Evolutionary conservation across 75 land plant species (phyloP).

Genomic region (Azolla pinnata): DNA sequence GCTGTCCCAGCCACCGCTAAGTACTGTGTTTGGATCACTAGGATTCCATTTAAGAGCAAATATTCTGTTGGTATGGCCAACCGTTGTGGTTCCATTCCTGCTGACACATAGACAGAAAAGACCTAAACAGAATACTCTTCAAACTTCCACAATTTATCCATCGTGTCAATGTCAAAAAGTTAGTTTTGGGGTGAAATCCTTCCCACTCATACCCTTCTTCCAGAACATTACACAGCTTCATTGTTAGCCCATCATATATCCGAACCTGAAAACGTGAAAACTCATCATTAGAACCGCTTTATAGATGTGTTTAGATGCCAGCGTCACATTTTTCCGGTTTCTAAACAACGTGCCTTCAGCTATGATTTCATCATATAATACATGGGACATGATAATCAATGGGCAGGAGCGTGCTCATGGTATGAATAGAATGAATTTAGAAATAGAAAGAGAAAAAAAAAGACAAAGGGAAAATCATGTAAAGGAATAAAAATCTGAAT

Average conservation of each 20-base stretch:
- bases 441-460: no score
- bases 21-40: slow-evolving; percentile 7
- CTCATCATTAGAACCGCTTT: neutral
- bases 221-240: slow-evolving; percentile 7
- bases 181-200: neutral
- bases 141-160: neutral
- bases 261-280: slow-evolving; percentile 13
- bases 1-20: slow-evolving; percentile 37
- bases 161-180: no score
- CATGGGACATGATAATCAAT: no score
- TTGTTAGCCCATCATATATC: slow-evolving; percentile 25
- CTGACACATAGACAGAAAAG: neutral
- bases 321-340: neutral
- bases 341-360: neutral
- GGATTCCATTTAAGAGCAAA: slow-evolving; percentile 33
- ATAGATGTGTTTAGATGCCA: neutral
- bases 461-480: no score
- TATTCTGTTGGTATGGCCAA: slow-evolving; percentile 26
- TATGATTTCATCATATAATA: no score
- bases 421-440: no score
- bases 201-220: slow-evolving; percentile 22
- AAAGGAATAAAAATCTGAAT: no score
- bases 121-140: neutral
- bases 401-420: no score
- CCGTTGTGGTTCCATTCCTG: slow-evolving; percentile 23